These are phyloP conservation scores for Globisporangium spinosum DNA, from an alignment of 352 stramenopile genomes.

Conservation along the genomic window DNA sequence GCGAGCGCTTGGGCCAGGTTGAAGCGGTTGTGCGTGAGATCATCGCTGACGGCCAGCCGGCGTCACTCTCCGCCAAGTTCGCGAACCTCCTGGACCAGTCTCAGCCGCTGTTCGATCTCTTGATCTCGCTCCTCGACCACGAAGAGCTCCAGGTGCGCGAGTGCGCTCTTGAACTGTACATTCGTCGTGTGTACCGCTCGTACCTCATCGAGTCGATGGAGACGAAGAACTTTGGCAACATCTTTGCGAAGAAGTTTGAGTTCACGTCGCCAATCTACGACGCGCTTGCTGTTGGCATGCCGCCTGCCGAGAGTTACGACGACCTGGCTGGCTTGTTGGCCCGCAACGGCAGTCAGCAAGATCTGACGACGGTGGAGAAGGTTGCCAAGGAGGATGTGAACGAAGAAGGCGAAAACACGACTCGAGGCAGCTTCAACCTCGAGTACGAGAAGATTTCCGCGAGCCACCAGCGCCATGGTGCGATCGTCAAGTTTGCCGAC, in stretches of 20 bases:
- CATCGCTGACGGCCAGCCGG: constrained; percentile 43
- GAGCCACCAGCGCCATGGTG: constrained; percentile 64
- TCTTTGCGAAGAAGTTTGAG: constrained; percentile 86
- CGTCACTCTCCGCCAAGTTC: constrained; percentile 55
- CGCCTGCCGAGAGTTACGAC: constrained; percentile 80
- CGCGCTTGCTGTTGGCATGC: constrained; percentile 65
- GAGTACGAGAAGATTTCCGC: constrained; percentile 77
- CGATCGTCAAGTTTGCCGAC: constrained; percentile 87
- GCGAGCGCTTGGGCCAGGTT: constrained; percentile 84
- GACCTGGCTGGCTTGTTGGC: constrained; percentile 69
- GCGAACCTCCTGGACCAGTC: constrained; percentile 71
- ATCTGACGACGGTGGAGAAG: constrained; percentile 26
- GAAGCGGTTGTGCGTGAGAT: constrained; percentile 71
- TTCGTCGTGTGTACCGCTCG: constrained; percentile 82
- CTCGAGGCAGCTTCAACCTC: constrained; percentile 41
- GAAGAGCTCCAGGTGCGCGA: constrained; percentile 64
- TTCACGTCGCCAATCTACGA: constrained; percentile 84
- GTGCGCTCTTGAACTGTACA: constrained; percentile 77
- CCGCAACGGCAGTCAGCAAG: constrained; percentile 50
- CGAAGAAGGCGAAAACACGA: constrained; percentile 17
- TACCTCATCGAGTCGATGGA: constrained; percentile 85
- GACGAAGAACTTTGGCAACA: constrained; percentile 46
- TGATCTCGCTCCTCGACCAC: constrained; percentile 79
- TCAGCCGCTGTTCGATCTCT: constrained; percentile 81
- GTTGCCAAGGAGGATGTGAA: constrained; percentile 22